Evolutionary conservation across 202 grass and related monocot species (phyloP).

Genomic region (Digitaria exilis): DNA sequence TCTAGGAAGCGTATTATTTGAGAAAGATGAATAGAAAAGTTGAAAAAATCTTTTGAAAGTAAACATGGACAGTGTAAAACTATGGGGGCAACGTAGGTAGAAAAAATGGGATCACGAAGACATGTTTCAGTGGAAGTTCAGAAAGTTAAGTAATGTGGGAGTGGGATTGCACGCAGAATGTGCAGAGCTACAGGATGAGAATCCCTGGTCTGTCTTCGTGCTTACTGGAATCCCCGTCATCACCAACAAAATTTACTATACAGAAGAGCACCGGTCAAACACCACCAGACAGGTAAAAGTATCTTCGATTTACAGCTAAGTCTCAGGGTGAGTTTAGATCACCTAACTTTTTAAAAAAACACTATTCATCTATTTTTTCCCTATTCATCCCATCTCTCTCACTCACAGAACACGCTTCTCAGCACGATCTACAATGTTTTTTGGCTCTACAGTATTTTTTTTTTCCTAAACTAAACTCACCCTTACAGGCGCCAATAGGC

Average conservation of each 20-base stretch:
- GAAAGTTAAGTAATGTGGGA: neutral
- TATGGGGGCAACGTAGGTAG: neutral
- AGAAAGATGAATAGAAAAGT: too few relatives aligned
- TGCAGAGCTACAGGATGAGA: constrained; percentile 5
- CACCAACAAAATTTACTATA: constrained; percentile 12
- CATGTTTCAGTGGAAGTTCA: neutral
- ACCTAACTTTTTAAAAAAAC: too few relatives aligned
- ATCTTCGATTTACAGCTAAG: neutral
- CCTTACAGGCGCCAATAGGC: neutral
- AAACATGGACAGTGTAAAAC: too few relatives aligned
- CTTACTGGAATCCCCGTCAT: constrained; percentile 24
- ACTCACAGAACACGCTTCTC: too few relatives aligned
- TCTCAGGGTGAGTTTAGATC: too few relatives aligned
- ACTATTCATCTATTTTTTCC: too few relatives aligned
- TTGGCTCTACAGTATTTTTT: too few relatives aligned
- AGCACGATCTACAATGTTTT: too few relatives aligned
- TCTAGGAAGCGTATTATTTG: too few relatives aligned
- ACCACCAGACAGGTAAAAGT: neutral
- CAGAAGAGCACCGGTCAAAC: constrained; percentile 15
- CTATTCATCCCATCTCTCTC: too few relatives aligned
- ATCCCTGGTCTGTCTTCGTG: neutral
- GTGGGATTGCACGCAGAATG: constrained; percentile 23
- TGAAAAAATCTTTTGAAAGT: too few relatives aligned
- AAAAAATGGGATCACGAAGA: neutral
- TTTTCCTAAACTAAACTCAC: too few relatives aligned